Base-by-base conservation (phyloP, 1,284 basidiomycete species). In the Erythrobasidium hasegawianum region DNA sequence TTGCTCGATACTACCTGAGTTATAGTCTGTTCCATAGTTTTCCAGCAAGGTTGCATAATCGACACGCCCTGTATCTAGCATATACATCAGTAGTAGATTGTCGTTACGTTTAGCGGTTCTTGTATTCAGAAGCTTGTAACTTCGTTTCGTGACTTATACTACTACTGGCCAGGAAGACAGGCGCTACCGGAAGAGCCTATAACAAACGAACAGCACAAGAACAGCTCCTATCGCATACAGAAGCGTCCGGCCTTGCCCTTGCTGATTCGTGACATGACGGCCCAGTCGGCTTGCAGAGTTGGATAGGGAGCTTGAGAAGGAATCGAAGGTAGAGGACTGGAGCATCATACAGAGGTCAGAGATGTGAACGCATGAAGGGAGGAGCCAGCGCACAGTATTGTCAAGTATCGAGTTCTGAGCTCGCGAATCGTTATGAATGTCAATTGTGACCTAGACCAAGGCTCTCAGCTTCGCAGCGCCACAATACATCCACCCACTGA, bases 391-490 rank as follows among this genome's bases (percentile, higher is more conserved):
- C 24, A 74, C 73, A 5, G 73, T 74, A 7, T 64, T 62, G 58
- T 74, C 73, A 0, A 74, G 62, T 11, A 74, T 52, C 13, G 68
- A 41, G 65, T 74, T 74, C 52, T 73, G 72, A 8, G 26, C 39
- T 41, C 67, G 54, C 29, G 73, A 72, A 41, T 74, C 73, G 39
- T 68, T 60, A 54, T 74, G 72, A 20, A 74, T 74, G 57, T 74
- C 73, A 22, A 54, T 70, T 53, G 73, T 74, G 43, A 74, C 72
- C 73, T 74, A 67, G 18, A 2, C 29, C 49, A n/a, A 22, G 29
- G 41, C 18, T 27, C n/a, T 40, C n/a, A 47, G 10, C 39, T 45
- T 16, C n/a, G 16, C 14, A 47, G 16, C 14, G 39, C 29, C 26
- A 55, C 11, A 11, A 33, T 33, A 20, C 20, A 49, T 26, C n/a